Base-by-base conservation (phyloP, 2,329 filamentous ascomycete species). In the Alternaria ventricosa region DNA sequence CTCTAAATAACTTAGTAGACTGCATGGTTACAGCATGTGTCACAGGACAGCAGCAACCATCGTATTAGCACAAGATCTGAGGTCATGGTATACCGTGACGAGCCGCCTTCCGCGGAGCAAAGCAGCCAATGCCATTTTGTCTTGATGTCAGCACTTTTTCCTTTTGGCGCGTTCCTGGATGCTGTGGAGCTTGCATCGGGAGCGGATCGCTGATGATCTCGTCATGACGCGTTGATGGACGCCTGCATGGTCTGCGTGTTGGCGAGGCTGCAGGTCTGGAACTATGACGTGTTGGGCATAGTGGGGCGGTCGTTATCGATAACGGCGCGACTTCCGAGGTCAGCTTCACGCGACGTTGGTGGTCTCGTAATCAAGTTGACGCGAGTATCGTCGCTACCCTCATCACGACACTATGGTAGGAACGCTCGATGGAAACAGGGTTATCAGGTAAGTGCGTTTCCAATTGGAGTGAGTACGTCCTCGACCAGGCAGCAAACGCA, bases 71-170 rank as follows among this genome's bases (percentile, higher is more conserved):
- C 30, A 41, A 54, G 44, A 57, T 63, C 28, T 55, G 46, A 56
- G 36, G 55, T 60, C 45, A 59, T 61, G 64, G 51, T 55, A 57
- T 20, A 43, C 33, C 27, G 23, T 71, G 65, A 66, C 64, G 57
- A 66, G 36, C 33, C 25, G 36, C 12, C 27, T 43, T 15, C 28
- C 15, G n/a, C 13, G 36, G 20, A 20, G 33, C 50, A 45, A 20
- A 20, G 46, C 53, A 49, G 46, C 60, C 64, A 67, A 64, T 69
- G 43, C 23, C 56, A 71, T 58, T 55, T 65, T 64, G 41, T 67
- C 65, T 68, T 77, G 72, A 77, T 76, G 74, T 77, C 73, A 75
- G 65, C 51, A 66, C 50, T 63, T 47, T 45, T 57, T 58, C 47
- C 36, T 45, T 57, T 61, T 23, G 45, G 55, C 27, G 47, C 49